Evolutionary conservation across 441 rosid genomes (phyloP).

Genomic region (Populus hybrid): DNA sequence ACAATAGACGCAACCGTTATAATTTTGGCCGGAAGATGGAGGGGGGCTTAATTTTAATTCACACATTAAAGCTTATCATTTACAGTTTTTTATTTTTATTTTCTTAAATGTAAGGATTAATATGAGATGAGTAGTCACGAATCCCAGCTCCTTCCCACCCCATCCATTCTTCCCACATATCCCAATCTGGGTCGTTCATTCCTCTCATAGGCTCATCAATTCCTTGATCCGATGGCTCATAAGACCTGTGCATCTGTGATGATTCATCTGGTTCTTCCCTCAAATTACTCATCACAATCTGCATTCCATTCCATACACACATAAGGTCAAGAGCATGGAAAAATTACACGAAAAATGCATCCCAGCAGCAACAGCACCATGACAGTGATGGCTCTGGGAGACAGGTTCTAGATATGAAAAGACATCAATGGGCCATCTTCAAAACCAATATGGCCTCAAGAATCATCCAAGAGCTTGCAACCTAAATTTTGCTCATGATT

Average conservation of each 20-base stretch:
- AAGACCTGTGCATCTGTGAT: conserved; percentile 12
- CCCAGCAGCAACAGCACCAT: background rate
- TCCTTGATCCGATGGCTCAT: conserved; percentile 38
- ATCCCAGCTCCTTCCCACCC: conserved; percentile 98
- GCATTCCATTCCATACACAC: background rate
- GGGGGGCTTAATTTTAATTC: background rate
- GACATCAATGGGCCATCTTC: conserved; percentile 5
- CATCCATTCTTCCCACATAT: conserved; percentile 97
- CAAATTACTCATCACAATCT: conserved; percentile 59
- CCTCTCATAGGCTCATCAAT: conserved; percentile 48
- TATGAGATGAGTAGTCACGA: conserved; percentile 69
- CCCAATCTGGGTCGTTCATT: conserved; percentile 62
- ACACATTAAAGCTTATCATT: background rate
- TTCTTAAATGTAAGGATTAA: conserved; percentile 66
- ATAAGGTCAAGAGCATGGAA: background rate
- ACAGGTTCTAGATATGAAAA: conserved; percentile 2
- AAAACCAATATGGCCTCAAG: background rate
- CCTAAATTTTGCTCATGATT: background rate
- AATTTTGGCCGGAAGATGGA: background rate
- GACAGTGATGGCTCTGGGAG: background rate
- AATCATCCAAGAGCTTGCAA: background rate
- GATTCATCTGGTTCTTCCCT: conserved; percentile 39
- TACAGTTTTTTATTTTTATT: background rate
- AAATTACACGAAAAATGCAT: background rate
- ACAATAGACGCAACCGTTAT: background rate